Evolutionary conservation across 2,329 filamentous ascomycete species (phyloP), one percentile per base, ranked within the genome.

Genomic region (Periconia macrospinosa): DNA sequence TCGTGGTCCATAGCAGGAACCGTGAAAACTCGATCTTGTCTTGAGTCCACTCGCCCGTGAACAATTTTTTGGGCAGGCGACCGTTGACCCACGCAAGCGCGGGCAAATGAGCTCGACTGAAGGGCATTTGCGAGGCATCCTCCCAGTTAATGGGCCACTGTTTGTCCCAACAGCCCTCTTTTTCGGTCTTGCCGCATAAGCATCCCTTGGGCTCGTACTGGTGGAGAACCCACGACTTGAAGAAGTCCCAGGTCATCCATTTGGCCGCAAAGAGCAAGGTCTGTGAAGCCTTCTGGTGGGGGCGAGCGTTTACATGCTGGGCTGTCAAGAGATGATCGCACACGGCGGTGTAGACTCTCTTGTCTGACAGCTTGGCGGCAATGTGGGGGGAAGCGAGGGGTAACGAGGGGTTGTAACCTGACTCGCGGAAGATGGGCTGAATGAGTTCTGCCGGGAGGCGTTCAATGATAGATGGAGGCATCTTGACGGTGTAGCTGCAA

Each of bases 381-480:
- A 83, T 61, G 11, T 66, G 55, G 0, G 66, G 68, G 0, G 81
- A 83, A 6, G 41, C 63, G 57, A 7, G 67, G 63, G 41, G 74
- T 74, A 51, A 62, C 37, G 78, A 76, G 30, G 79, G 57, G 56
- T 82, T 80, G 20, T 77, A 61, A 8, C 41, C 63, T 6, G 76
- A 75, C 27, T 75, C 64, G n/a, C 80, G 67, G 55, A 83, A 83
- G 44, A 83, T 81, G 41, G 75, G 70, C 58, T 83, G 77, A n/a
- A 83, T 70, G 13, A 83, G 63, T 62, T 83, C 81, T 2, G 74
- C 63, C 0, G 81, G 81, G 0, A 83, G 69, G 5, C 52, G 58
- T 59, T 83, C 80, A 13, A 83, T 60, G 9, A 66, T 58, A 17
- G 66, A 51, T 8, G 56, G 33, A 2, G 45, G 41, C 64, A 67